Evolutionary conservation across 2,329 filamentous ascomycete species (phyloP).

Genomic region (Phyllosticta ampelicida): DNA sequence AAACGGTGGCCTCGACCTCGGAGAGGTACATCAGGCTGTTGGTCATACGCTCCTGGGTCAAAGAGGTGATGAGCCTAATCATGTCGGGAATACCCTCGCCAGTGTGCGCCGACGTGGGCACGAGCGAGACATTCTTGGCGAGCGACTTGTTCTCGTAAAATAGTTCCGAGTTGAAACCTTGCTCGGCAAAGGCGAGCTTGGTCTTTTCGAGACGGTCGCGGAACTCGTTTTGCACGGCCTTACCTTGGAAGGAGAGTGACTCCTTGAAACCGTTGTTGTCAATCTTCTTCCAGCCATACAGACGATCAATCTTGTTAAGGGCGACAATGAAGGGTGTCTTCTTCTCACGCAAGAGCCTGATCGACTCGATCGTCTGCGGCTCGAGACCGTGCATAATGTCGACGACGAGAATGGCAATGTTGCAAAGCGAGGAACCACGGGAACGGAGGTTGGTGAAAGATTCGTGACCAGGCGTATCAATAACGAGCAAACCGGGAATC

Average conservation of each 20-base stretch:
- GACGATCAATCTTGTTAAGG: constrained; percentile 98
- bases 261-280: constrained; percentile 98
- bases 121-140: constrained; percentile 86
- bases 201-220: constrained; percentile 79
- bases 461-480: constrained; percentile 99
- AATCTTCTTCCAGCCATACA: constrained; percentile 98
- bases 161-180: constrained; percentile 95
- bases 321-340: constrained; percentile 98
- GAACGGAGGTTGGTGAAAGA: constrained; percentile 98
- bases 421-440: constrained; percentile 93
- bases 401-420: constrained; percentile 97
- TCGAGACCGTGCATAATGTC: constrained; percentile 99
- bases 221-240: constrained; percentile 91
- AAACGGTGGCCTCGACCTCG: constrained; percentile 92
- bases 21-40: constrained; percentile 96
- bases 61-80: constrained; percentile 84
- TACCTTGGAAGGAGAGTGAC: constrained; percentile 78
- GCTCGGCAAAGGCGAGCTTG: constrained; percentile 88
- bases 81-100: constrained; percentile 98
- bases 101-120: constrained; percentile 95
- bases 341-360: constrained; percentile 82
- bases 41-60: constrained; percentile 97
- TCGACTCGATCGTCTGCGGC: constrained; percentile 93
- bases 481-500: constrained; percentile 89
- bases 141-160: constrained; percentile 98